Evolutionary conservation across 192 early-diverging fungal species (phyloP).

Genomic region (Coemansia sp.): DNA sequence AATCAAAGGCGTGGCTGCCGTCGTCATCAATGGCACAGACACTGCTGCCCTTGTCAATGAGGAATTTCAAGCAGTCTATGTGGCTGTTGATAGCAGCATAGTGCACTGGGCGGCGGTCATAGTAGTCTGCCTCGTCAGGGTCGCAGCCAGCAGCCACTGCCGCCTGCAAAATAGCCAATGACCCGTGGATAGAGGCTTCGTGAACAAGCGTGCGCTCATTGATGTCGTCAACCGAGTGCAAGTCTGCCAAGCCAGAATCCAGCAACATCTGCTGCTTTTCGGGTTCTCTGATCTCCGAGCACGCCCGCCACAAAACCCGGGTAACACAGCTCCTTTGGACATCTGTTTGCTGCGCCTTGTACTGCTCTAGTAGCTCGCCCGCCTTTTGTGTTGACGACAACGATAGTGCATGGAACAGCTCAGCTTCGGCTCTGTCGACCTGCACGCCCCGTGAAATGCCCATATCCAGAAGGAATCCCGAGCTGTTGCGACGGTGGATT

Average conservation of each 20-base stretch:
- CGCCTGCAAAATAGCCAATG: conserved; percentile 64
- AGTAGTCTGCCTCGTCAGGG: conserved; percentile 75
- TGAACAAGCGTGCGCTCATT: conserved; percentile 87
- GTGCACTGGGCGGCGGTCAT: conserved; percentile 85
- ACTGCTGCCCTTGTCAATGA: conserved; percentile 56
- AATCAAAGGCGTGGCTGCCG: conserved; percentile 81
- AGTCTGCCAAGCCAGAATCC: conserved; percentile 66
- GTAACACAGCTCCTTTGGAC: conserved; percentile 29
- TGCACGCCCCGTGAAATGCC: conserved; percentile 34
- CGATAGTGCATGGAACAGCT: conserved; percentile 38
- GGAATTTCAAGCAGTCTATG: conserved; percentile 61
- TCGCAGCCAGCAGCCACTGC: conserved; percentile 41
- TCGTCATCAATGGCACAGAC: conserved; percentile 77
- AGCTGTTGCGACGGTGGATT: conserved; percentile 10
- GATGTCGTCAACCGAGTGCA: conserved; percentile 87
- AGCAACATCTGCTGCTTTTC: conserved; percentile 59
- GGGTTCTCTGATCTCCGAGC: conserved; percentile 40
- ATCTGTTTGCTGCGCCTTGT: conserved; percentile 43
- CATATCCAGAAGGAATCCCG: conserved; percentile 25
- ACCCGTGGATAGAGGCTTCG: conserved; percentile 81
- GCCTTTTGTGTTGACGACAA: conserved; percentile 9
- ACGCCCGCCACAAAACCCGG: conserved; percentile 49
- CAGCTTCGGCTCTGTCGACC: conserved; percentile 43
- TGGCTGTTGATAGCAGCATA: conserved; percentile 93
- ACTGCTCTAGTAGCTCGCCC: conserved; percentile 12